phyloP scores from a whole-genome alignment of 495 filamentous ascomycete species.

The Penicillium tannophilum region DNA sequence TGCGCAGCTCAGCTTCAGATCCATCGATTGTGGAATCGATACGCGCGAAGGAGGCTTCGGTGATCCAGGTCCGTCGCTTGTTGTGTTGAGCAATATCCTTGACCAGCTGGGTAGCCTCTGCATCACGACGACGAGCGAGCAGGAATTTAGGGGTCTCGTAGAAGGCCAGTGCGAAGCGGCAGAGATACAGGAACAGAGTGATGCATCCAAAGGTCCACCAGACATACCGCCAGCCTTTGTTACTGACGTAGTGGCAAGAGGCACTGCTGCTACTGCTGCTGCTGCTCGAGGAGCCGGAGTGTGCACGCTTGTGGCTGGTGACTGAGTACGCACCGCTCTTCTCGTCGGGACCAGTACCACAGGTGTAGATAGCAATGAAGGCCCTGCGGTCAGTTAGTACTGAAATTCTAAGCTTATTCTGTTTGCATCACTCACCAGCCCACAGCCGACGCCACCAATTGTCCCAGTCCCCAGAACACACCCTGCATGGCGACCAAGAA shows the following conservation, averaged over 20 bases:
- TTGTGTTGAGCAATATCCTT: constrained; percentile 28
- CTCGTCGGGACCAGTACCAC: constrained; percentile 33
- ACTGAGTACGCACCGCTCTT: constrained; percentile 15
- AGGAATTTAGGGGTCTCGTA: constrained; percentile 31
- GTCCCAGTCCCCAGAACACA: constrained; percentile 24
- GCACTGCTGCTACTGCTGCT: constrained; percentile 8
- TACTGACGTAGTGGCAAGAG: constrained; percentile 38
- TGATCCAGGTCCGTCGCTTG: constrained; percentile 28
- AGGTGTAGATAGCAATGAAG: constrained; percentile 38
- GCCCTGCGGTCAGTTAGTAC: constrained; percentile 19
- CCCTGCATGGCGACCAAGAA: constrained; percentile 23
- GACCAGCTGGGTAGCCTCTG: constrained; percentile 26
- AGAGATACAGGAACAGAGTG: constrained; percentile 29
- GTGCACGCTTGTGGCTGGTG: constrained; percentile 1
- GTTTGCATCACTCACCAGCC: constrained; percentile 21
- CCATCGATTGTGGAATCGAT: constrained; percentile 10
- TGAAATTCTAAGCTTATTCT: neutral
- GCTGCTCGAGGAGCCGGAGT: constrained; percentile 7
- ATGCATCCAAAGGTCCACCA: constrained; percentile 33
- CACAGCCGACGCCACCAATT: constrained; percentile 22
- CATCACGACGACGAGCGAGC: constrained; percentile 23
- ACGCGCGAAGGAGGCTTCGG: constrained; percentile 26
- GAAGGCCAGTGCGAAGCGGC: constrained; percentile 58
- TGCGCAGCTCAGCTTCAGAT: constrained; percentile 10
- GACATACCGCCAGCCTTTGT: constrained; percentile 33